Evolutionary conservation across 106 monocot genomes (phyloP).

Genomic region (Amphibolis antarctica): DNA sequence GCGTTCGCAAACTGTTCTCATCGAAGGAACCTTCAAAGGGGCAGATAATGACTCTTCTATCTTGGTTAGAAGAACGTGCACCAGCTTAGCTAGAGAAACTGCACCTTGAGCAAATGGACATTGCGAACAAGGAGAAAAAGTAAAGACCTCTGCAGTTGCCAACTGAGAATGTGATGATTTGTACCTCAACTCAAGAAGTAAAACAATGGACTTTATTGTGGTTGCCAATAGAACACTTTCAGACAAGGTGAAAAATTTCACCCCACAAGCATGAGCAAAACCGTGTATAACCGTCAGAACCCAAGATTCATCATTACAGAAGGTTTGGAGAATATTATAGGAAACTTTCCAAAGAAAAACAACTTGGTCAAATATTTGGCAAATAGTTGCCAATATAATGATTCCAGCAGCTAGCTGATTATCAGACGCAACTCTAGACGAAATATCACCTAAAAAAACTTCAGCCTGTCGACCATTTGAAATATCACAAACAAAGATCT

Average conservation of each 20-base stretch:
- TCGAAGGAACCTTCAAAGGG: constrained; percentile 4
- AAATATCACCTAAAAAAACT: constrained; percentile 4
- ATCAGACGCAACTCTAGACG: constrained; percentile 18
- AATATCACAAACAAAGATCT: constrained; percentile 28
- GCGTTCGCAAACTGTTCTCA: neutral
- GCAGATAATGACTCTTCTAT: constrained; percentile 19
- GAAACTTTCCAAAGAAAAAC: constrained; percentile 44
- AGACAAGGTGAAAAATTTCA: constrained; percentile 21
- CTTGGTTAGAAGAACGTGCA: constrained; percentile 31
- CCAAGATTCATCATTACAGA: constrained; percentile 26
- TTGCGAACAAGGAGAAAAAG: constrained; percentile 24
- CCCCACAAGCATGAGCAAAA: constrained; percentile 49
- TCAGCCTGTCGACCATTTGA: neutral
- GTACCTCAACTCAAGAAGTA: constrained; percentile 28
- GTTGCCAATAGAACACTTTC: constrained; percentile 19
- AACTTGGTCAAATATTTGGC: constrained; percentile 24
- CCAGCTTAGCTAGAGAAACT: constrained; percentile 31
- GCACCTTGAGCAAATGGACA: constrained; percentile 49
- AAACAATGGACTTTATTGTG: constrained; percentile 40
- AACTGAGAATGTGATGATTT: neutral
- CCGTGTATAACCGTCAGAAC: constrained; percentile 42
- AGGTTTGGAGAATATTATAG: constrained; percentile 37
- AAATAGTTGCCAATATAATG: constrained; percentile 56
- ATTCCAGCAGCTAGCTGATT: constrained; percentile 48
- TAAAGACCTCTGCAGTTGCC: neutral